A percentile compares a stretch with the other conserved stretches of the same genome.
Conservation (phyloP, 2,329 filamentous ascomycete species). For the Arthrobotrys megalospora region DNA sequence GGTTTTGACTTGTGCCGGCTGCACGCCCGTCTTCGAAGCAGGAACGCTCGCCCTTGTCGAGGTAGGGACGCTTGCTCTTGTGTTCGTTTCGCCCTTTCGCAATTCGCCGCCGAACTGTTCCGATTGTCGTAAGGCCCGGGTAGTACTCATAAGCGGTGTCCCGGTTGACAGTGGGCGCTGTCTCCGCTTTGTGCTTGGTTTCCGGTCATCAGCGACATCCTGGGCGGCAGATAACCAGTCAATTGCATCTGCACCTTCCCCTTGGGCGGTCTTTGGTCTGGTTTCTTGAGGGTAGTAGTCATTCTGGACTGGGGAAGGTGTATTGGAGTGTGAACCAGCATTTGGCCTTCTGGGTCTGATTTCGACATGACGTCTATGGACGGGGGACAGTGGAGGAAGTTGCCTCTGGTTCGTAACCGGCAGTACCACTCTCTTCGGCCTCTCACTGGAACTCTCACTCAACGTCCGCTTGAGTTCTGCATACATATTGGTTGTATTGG, state of each 20-base stretch:
- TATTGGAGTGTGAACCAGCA: slow-evolving; percentile 27
- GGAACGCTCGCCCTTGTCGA: slow-evolving; percentile 6
- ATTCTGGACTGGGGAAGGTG: slow-evolving; percentile 48
- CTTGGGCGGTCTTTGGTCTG: slow-evolving; percentile 30
- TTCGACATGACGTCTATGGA: slow-evolving; percentile 54
- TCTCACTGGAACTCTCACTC: slow-evolving; percentile 57
- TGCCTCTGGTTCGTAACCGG: slow-evolving; percentile 18
- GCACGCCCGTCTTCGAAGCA: neutral
- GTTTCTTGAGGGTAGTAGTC: slow-evolving; percentile 45
- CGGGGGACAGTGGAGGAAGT: slow-evolving; percentile 45
- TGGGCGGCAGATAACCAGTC: slow-evolving; percentile 56
- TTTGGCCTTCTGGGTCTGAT: slow-evolving; percentile 41
- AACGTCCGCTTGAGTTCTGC: slow-evolving; percentile 50
- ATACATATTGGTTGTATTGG: slow-evolving; percentile 53
- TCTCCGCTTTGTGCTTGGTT: slow-evolving; percentile 16
- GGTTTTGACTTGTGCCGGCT: slow-evolving; percentile 5
- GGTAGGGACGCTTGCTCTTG: slow-evolving; percentile 7
- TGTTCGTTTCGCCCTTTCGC: slow-evolving; percentile 14
- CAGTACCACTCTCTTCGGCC: slow-evolving; percentile 43
- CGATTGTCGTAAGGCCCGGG: neutral
- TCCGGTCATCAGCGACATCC: slow-evolving; percentile 19
- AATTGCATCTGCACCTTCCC: slow-evolving; percentile 19
- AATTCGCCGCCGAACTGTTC: slow-evolving; percentile 55
- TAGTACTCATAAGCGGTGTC: slow-evolving; percentile 21
- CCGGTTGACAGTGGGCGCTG: slow-evolving; percentile 31